phyloP scores from a whole-genome alignment of 768 basidiomycete species.

The Amanita polypyramis region DNA sequence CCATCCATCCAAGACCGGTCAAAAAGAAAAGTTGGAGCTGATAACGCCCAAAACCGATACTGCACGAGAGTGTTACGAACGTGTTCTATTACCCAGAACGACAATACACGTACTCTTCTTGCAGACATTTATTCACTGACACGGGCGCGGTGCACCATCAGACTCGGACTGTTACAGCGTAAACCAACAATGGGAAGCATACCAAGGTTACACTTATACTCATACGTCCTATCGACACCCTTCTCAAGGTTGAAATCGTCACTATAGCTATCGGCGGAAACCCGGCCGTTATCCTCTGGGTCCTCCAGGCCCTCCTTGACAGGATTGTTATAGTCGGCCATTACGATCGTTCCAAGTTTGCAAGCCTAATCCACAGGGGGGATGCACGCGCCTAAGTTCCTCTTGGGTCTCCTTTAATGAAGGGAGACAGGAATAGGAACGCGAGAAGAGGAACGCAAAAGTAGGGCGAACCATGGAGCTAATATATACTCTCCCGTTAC shows the following conservation, averaged over 20 bases:
- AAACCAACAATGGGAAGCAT: background rate
- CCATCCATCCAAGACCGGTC: slow-evolving; percentile 40
- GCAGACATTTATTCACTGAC: slow-evolving; percentile 2
- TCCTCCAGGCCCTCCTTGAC: background rate
- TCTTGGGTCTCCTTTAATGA: too few relatives aligned
- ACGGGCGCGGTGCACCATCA: background rate
- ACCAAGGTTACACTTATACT: slow-evolving; percentile 4
- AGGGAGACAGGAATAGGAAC: too few relatives aligned
- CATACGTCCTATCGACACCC: slow-evolving; percentile 6
- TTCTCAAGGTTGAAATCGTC: slow-evolving; percentile 5
- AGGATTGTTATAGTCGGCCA: background rate
- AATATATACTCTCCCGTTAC: too few relatives aligned
- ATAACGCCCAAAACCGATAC: slow-evolving; percentile 41
- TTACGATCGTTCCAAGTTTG: too few relatives aligned
- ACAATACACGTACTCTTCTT: background rate
- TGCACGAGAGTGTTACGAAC: slow-evolving; percentile 9
- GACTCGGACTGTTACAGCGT: background rate
- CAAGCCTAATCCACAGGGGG: background rate
- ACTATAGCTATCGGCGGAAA: background rate
- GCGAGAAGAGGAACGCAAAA: too few relatives aligned
- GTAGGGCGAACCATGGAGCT: too few relatives aligned
- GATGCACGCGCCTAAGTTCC: too few relatives aligned
- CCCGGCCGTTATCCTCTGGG: background rate
- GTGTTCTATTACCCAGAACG: background rate
- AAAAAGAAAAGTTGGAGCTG: slow-evolving; percentile 37